Conservation (phyloP, 495 filamentous ascomycete species). For the Hypoxylon lenormandii region DNA sequence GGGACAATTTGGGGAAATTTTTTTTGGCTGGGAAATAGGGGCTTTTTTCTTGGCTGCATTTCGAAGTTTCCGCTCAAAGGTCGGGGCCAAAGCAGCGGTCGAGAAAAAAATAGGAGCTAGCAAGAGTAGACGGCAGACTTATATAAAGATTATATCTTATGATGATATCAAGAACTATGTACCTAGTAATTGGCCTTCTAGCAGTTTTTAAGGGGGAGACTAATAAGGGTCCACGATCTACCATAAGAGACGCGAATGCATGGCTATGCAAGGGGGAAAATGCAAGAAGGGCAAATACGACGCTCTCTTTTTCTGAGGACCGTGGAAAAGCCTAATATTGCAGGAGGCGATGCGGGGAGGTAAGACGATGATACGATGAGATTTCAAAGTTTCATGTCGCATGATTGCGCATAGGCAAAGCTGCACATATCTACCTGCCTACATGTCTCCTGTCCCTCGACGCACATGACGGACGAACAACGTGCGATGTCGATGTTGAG, state of each 20-base stretch:
- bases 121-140: no score
- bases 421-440: neutral
- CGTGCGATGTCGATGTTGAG: slow-evolving; percentile 25
- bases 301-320: neutral
- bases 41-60: slow-evolving; percentile 43
- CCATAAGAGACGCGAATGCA: slow-evolving; percentile 14
- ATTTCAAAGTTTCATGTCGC: slow-evolving; percentile 43
- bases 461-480: slow-evolving; percentile 13
- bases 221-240: no score
- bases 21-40: slow-evolving; percentile 39
- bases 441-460: neutral
- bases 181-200: no score
- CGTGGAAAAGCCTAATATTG: slow-evolving; percentile 33
- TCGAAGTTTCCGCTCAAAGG: slow-evolving; percentile 17
- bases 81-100: slow-evolving; percentile 5
- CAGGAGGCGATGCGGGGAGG: slow-evolving; percentile 42
- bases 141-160: neutral
- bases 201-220: no score
- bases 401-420: slow-evolving; percentile 27
- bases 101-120: slow-evolving; percentile 2
- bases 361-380: slow-evolving; percentile 40
- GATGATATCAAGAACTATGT: neutral
- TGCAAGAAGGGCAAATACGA: slow-evolving; percentile 2
- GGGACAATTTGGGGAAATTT: slow-evolving; percentile 29
- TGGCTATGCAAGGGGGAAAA: slow-evolving; percentile 32